Base-by-base conservation (phyloP, 2,329 filamentous ascomycete species). In the Teratosphaeria zuluensis region DNA sequence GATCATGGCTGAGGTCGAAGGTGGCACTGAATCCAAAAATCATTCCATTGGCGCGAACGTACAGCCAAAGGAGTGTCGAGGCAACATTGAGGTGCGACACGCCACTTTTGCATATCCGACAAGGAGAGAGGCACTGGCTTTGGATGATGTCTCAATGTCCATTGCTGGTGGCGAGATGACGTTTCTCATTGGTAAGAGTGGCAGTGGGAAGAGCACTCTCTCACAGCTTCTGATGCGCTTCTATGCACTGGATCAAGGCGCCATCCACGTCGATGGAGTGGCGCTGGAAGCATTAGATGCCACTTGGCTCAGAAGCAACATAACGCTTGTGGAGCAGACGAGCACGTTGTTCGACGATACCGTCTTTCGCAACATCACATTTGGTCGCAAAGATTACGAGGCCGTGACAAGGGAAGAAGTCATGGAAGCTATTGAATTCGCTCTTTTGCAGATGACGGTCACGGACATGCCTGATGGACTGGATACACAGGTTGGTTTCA, bases 151-250 rank as follows among this genome's bases (percentile, higher is more conserved):
- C 0, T 85, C 79, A 0, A 80, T 96, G 61, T 81, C 79, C 63
- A 92, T 97, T 59, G 82, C 85, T 0, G 79, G 86, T 0, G 86
- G 88, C 0, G 79, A 88, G 61, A 84, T 87, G 2, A 90, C 85
- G 0, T 96, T 94, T 67, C 78, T 97, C 1, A 83, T 96, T 55
- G 94, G 92, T 0, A 82, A 81, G 66, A 96, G 90, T 67, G 94
- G 94, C 0, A 96, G 90, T 1, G 92, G 92, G 0, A 97, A 97
- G 72, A 96, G 90, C 65, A 97, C 92, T 0, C 69, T 97, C 1
- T 86, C 87, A 1, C 90, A 90, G 68, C 78, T 97, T 0, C 78
- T 97, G 0, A 79, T 91, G 55, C 83, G 86, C 12, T 88, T 95
- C 65, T 96, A 96, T 68, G 77, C 82, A 6, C 83, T 89, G 0